Base-by-base conservation (phyloP, 192 early-diverging fungal species). In the Backusella mclennaniae region DNA sequence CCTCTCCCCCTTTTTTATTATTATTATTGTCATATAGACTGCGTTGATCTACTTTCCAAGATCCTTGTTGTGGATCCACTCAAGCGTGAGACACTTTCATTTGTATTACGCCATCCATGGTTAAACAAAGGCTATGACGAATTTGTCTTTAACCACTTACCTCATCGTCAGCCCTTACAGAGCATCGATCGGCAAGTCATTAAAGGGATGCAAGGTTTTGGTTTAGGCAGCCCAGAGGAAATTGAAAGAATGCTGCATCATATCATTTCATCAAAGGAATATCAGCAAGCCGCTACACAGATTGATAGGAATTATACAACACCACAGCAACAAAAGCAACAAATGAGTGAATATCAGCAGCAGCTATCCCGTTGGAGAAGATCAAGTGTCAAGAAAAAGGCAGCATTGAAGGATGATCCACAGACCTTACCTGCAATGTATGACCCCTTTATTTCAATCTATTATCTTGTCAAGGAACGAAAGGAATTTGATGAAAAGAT, bases 371-470 rank as follows among this genome's bases (percentile, higher is more conserved):
- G 70, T 26, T 21, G 41, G 39, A 31, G 21, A 41, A 11, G 46
- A 49, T n/a, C 46, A n/a, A 49, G 46, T 17, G 46, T 49, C 4
- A 49, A 49, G 19, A 17, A 14, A 23, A 71, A 29, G 42, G 17
- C 26, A 8, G 12, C 49, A 17, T 71, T 41, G 1, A 44, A 78
- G 5, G 80, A 82, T 42, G 80, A 82, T 36, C 80, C 80, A 7
- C 53, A 56, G 29, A 73, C 76, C 0, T 52, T 78, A 23, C 77
- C 80, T 33, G 77, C 77, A 9, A 78, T 78, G 76, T 82, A 78
- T 26, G 88, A 92, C 71, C 93, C 94, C 9, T 82, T 95, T 67
- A 80, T 95, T 11, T 96, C 94, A 78, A 93, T 97, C 31, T 98
- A 98, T 77, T 90, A 91, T 44, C 86, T 95, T 35, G 93, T 96